Base-by-base conservation (phyloP, 2,329 filamentous ascomycete genomes). In the Verticillium nonalfalfae region DNA sequence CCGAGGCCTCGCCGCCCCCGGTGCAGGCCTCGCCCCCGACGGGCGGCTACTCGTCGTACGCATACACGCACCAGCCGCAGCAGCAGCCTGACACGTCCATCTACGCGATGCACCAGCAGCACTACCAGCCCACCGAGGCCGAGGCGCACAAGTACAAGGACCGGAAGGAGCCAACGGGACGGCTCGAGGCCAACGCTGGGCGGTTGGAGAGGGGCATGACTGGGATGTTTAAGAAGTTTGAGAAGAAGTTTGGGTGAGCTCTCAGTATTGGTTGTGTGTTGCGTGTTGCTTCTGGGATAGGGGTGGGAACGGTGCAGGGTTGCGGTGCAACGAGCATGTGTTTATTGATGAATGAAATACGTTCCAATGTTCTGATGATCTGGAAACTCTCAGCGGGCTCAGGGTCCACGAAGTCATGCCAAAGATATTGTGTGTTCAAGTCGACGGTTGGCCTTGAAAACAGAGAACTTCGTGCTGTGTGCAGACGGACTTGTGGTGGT, bases 141-240 rank as follows among this genome's bases (percentile, higher is more conserved):
- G 89, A 91, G 72, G 73, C 76, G 40, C 65, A 66, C n/a, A 76
- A 79, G 58, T 76, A 78, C 54, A 74, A 75, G 63, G 69, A 68
- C 39, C 73, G 76, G 62, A 70, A 74, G 60, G 81, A 84, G 61
- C 69, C 73, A 3, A 73, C 75, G 63, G 83, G 75, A 7, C 84
- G 81, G 70, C 73, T 91, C 35, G 89, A 90, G 68, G 84, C 87
- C 71, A 82, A 85, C 63, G 85, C 88, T 0, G 86, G 85, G 34
- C 81, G 84, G 67, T 68, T 92, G 38, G 90, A 93, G 76, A 86
- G 86, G 72, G 87, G 88, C 1, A 83, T 92, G 4, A 83, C 85
- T 34, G 85, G 87, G 7, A 88, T 92, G 79, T 74, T 93, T 66
- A 91, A 89, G 81, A 91, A 88, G 76, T 82, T 93, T 73, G 90